These are phyloP conservation scores for Fusarium floridanum DNA, from an alignment of 2,329 filamentous ascomycete genomes.

Conservation along the genomic window DNA sequence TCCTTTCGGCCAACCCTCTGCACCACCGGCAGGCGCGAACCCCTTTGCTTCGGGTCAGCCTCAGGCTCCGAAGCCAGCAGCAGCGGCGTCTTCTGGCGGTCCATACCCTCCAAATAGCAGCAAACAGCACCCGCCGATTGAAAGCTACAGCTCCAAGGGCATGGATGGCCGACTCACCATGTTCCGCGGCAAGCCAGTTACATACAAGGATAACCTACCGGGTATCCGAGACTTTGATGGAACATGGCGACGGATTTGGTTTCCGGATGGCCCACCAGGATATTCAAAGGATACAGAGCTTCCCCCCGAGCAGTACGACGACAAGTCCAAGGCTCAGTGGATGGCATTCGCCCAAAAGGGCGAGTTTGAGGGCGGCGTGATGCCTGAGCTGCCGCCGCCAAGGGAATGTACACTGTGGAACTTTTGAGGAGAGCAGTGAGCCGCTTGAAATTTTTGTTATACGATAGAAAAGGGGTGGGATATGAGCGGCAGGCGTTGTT, in stretches of 20 bases:
- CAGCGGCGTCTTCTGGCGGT: conserved; percentile 36
- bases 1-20: conserved; percentile 46
- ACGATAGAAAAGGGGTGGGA: conserved; percentile 51
- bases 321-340: conserved; percentile 74
- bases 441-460: conserved; percentile 66
- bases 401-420: conserved; percentile 82
- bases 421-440: conserved; percentile 62
- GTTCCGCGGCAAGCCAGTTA: conserved; percentile 75
- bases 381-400: conserved; percentile 84
- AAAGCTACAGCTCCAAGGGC: conserved; percentile 58
- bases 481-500: conserved; percentile 30
- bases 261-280: conserved; percentile 75
- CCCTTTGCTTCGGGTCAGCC: conserved; percentile 41
- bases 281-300: conserved; percentile 75
- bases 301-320: conserved; percentile 67
- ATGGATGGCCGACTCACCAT: conserved; percentile 61
- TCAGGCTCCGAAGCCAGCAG: conserved; percentile 5
- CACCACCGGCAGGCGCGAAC: conserved; percentile 35
- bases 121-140: conserved; percentile 59
- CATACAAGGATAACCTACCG: conserved; percentile 66
- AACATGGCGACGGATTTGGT: conserved; percentile 76
- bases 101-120: conserved; percentile 61
- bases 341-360: conserved; percentile 73
- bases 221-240: conserved; percentile 66
- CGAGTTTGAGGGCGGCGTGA: conserved; percentile 75